These are phyloP conservation scores for Madurella fahalii DNA, from an alignment of 2,329 filamentous ascomycete genomes.

Conservation along the genomic window DNA sequence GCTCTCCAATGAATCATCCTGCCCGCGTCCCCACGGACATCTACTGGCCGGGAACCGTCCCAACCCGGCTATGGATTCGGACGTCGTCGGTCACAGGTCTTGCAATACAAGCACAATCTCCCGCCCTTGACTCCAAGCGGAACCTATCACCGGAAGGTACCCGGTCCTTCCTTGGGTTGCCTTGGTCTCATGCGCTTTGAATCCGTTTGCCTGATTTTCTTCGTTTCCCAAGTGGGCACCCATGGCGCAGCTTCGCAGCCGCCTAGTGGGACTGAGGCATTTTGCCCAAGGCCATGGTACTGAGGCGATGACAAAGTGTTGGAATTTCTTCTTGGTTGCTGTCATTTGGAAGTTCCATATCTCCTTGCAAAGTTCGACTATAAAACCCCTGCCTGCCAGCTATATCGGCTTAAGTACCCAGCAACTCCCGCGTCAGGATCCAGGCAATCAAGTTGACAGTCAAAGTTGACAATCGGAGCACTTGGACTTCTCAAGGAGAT, in stretches of 20 bases:
- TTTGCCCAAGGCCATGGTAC: not conserved
- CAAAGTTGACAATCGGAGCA: too few species aligned
- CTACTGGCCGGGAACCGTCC: slow-evolving; percentile 4
- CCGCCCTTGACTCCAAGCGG: not conserved
- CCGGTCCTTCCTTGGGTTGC: slow-evolving; percentile 3
- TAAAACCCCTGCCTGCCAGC: not conserved
- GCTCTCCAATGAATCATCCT: not conserved
- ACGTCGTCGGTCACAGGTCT: not conserved
- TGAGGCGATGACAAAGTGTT: slow-evolving; percentile 1
- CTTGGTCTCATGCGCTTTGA: slow-evolving; percentile 10
- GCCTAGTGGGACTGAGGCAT: slow-evolving; percentile 9
- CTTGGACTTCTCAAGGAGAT: too few species aligned
- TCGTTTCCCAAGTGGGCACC: slow-evolving; percentile 3
- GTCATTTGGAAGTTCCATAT: not conserved
- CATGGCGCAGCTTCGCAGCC: slow-evolving; percentile 14
- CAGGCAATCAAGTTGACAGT: too few species aligned
- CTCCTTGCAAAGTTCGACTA: not conserved
- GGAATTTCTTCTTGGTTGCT: not conserved
- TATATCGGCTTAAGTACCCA: not conserved
- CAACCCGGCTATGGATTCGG: not conserved
- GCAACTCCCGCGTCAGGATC: too few species aligned
- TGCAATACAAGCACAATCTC: not conserved
- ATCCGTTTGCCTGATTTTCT: slow-evolving; percentile 10
- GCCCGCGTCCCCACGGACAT: not conserved
- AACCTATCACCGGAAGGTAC: slow-evolving; percentile 1